Evolutionary conservation across 768 basidiomycete species (phyloP), one percentile per base, ranked within the genome.

Genomic region (Xerocomellus dryophilus): DNA sequence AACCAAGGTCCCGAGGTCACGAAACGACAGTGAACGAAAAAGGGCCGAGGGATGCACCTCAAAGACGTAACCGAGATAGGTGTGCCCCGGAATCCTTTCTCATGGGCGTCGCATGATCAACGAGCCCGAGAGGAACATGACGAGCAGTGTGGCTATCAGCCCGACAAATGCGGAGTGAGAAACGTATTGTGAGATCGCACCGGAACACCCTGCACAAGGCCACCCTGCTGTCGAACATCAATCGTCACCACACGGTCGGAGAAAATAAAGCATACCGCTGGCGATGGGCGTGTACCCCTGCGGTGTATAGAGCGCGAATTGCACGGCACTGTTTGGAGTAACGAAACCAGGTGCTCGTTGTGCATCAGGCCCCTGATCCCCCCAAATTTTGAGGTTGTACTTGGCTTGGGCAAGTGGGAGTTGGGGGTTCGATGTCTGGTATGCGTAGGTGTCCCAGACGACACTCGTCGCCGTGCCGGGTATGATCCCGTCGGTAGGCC

Each of bases 261-360:
- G 23, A 9, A 20, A 31, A n/a, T 23, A 43, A 39, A 32, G 14
- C 31, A 48, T 45, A 66, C 71, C 68, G 73, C 79, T 74, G 17
- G 71, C 52, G 27, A 82, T 61, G 14, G 79, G 77, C 11, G 78
- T 79, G 63, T 83, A 82, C 10, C 67, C 34, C 55, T 73, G 74
- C 14, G 82, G 81, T 17, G 74, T 75, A 62, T 85, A 88, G 59
- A 86, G 67, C 44, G 80, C 81, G 64, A 86, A 86, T 55, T 73
- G 66, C 39, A 82, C 69, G 1, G 74, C 72, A 25, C 74, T 73
- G 63, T 84, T 81, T 25, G 81, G 76, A 49, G 70, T 71, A 51
- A 87, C 72, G 57, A 74, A 66, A 2, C 86, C 85, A 1, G 79
- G 76, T 14, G 71, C 56, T 8, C 76, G 66, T 12, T 69, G 65